Percentiles rank a stretch among this genome's conserved stretches.
Evolutionary conservation across 352 stramenopile genomes (phyloP).

Genomic region (Peronospora farinosa): DNA sequence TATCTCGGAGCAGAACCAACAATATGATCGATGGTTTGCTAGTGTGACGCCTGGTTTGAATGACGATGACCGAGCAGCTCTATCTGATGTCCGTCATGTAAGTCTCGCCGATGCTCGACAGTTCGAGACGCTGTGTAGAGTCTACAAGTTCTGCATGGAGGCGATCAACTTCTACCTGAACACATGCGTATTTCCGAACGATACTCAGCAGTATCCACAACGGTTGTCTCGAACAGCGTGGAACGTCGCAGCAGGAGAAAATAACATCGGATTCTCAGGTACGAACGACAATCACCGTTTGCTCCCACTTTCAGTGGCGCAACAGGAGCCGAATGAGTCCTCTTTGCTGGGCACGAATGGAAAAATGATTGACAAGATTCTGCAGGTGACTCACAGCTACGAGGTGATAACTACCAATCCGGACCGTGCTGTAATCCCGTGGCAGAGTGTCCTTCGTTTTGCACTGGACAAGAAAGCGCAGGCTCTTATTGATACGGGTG

Average conservation of each 20-base stretch:
- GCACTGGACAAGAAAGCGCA: conserved; percentile 37
- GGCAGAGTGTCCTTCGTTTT: conserved; percentile 41
- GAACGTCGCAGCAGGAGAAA: conserved; percentile 63
- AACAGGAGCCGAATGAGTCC: conserved; percentile 49
- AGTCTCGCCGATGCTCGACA: conserved; percentile 66
- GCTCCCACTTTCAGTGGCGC: conserved; percentile 59
- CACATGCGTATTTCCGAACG: conserved; percentile 67
- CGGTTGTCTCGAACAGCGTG: conserved; percentile 70
- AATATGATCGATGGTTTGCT: conserved; percentile 69
- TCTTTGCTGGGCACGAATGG: conserved; percentile 71
- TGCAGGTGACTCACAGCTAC: conserved; percentile 34
- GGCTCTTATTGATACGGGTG: conserved; percentile 83
- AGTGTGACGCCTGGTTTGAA: conserved; percentile 21
- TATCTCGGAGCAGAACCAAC: conserved; percentile 45
- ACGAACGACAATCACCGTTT: conserved; percentile 87
- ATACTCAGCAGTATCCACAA: conserved; percentile 77
- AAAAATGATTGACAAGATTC: conserved; percentile 79
- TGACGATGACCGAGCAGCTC: conserved; percentile 17
- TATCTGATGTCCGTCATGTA: conserved; percentile 64
- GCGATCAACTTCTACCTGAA: conserved; percentile 86
- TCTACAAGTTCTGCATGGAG: conserved; percentile 58
- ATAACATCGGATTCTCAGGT: conserved; percentile 78
- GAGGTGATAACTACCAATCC: conserved; percentile 20
- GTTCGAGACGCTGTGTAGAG: conserved; percentile 40
- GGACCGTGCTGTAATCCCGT: conserved; percentile 16